Evolutionary conservation across 257 asterid genomes (phyloP), one percentile per base, ranked within the genome.

Genomic region (Prunella vulgaris): DNA sequence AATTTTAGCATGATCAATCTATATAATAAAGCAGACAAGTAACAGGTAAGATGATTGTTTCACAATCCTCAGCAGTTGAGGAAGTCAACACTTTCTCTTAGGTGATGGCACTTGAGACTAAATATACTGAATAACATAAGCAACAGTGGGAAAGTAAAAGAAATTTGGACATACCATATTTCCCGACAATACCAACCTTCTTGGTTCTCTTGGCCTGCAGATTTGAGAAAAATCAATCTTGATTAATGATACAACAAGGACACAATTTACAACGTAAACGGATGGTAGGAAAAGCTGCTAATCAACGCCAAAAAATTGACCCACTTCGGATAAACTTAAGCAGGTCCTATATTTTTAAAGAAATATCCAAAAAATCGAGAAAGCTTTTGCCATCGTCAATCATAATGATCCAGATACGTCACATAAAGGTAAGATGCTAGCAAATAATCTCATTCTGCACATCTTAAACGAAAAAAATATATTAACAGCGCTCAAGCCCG

Each of bases 161-260:
- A 2, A 40, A 32, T 10, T 12, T n/a, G 6, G 25, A 77, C 84
- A 13, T 80, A 91, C 95, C 96, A 66, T 91, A 91, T 77, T 91
- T 89, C 57, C 97, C 95, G 7, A 90, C 96, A 76, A 90, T 90
- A 3, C 95, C 95, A 1, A 87, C 93, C 87, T 89, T 87, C 90
- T 92, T 92, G 49, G 97, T 87, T 78, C 95, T 83, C 88, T 92
- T 89, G 64, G 97, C 90, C 96, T 91, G 77, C 71, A 77, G 0
- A 72, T 52, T 60, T 27, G 57, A 63, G 64, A 18, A 25, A 37
- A 30, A 8, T 18, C 51, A 52, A 33, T 28, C 10, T 28, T n/a
- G 42, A 0, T 10, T 46, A 42, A 42, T 42, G 51, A 12, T 3
- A 42, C 51, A 14, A 42, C 51, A 14, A 42, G n/a, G 18, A 8